Base-by-base conservation (phyloP, 768 basidiomycete genomes). In the Amyloporia xantha region DNA sequence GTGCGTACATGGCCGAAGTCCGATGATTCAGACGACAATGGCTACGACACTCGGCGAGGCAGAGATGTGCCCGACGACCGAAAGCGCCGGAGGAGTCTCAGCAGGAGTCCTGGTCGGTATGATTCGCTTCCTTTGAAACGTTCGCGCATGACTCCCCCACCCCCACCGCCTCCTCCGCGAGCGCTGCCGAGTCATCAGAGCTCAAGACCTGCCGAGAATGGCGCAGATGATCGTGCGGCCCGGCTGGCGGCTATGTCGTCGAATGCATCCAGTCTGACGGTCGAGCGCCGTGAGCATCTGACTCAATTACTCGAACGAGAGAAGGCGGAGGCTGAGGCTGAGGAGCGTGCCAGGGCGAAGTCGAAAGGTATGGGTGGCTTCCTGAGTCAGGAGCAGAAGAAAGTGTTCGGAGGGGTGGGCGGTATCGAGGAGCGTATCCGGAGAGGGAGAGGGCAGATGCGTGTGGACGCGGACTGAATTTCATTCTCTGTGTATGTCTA, bases 191-290 rank as follows among this genome's bases (percentile, higher is more conserved):
- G 37, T 3, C 36, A 39, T 15, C 12, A 41, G 1, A 24, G 35
- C 13, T 47, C 61, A 54, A 39, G 45, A 17, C 56, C 57, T 21
- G 24, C 50, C 25, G 44, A 60, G 27, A 57, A 63, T 43, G 51
- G 57, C 44, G 62, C 66, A 6, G 72, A 75, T 1, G 85, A 84
- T 24, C 84, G 93, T 27, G 82, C 83, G 2, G 86, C 88, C 23
- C 83, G 89, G n/a, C 72, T 98, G 24, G 94, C 91, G 0, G 86
- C 91, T 4, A 98, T 98, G 95, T 68, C 83, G 20, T 67, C 75
- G 1, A 79, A 84, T 50, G 95, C 95, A 1, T 64, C 71, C n/a
- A 64, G 66, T 6, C 74, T 91, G 70, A 76, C 79, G 40, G 64
- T 66, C 0, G 82, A 91, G 39, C 81, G 94, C 21, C 79, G 85